phyloP scores from a whole-genome alignment of 2,329 filamentous ascomycete species.

The Mycocentrospora acerina region DNA sequence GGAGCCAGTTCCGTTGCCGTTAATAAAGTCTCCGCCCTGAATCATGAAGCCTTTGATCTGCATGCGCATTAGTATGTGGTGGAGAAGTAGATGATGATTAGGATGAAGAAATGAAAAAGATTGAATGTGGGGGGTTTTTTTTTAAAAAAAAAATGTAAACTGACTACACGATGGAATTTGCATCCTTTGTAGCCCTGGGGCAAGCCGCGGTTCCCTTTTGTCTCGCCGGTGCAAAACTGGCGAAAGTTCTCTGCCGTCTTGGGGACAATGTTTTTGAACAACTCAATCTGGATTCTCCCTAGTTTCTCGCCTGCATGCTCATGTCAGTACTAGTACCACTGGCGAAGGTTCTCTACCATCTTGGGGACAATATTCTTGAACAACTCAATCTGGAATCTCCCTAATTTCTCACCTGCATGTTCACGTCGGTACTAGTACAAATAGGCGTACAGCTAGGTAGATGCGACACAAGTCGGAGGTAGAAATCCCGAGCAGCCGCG shows the following conservation, averaged over 20 bases:
- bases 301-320: conserved; percentile 35
- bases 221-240: conserved; percentile 94
- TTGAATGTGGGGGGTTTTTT: too few species aligned
- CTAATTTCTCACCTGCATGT: conserved; percentile 36
- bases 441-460: too few species aligned
- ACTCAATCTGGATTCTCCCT: conserved; percentile 53
- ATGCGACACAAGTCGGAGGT: conserved; percentile 2
- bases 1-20: conserved; percentile 88
- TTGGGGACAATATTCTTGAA: conserved; percentile 81
- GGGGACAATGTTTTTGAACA: conserved; percentile 82
- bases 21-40: conserved; percentile 93
- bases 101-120: too few species aligned
- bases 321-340: conserved; percentile 59
- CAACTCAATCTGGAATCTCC: conserved; percentile 58
- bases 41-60: conserved; percentile 98
- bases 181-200: conserved; percentile 92
- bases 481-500: conserved; percentile 6
- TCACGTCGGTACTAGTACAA: conserved; percentile 51
- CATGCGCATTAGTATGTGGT: too few species aligned
- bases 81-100: too few species aligned
- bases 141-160: conserved; percentile 41
- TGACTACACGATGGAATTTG: conserved; percentile 90
- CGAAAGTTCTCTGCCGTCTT: conserved; percentile 96
- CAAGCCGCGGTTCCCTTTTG: conserved; percentile 72
- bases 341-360: conserved; percentile 95